These are phyloP conservation scores for Gentiana straminea DNA, from an alignment of 257 asterid genomes.

Conservation along the genomic window DNA sequence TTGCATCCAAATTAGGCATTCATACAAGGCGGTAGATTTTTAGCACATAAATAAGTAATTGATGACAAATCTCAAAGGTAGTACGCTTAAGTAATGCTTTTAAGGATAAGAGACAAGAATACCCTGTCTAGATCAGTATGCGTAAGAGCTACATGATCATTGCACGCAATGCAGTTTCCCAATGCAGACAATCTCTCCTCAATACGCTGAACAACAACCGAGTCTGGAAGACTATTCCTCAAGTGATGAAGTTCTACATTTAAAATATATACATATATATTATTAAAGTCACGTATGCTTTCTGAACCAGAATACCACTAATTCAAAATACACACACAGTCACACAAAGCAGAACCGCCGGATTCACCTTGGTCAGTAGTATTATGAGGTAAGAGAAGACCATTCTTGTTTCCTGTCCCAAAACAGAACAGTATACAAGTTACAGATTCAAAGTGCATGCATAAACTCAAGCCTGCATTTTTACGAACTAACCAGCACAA, in stretches of 20 bases:
- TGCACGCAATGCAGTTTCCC: constrained; percentile 89
- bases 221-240: constrained; percentile 80
- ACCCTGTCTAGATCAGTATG: constrained; percentile 88
- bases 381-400: constrained; percentile 85
- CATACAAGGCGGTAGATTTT: too few species aligned
- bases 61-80: too few species aligned
- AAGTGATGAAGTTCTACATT: constrained; percentile 71
- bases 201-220: constrained; percentile 85
- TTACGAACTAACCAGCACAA: constrained; percentile 60
- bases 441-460: neutral
- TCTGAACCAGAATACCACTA: neutral
- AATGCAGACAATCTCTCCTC: constrained; percentile 87
- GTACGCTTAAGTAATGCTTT: too few species aligned
- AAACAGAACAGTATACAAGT: neutral
- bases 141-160: constrained; percentile 88
- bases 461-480: neutral
- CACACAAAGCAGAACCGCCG: neutral
- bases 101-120: constrained; percentile 10
- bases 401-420: constrained; percentile 78
- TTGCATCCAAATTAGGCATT: too few species aligned
- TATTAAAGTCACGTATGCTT: neutral
- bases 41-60: too few species aligned
- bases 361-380: constrained; percentile 89
- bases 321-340: too few species aligned
- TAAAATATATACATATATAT: constrained; percentile 1